These are phyloP conservation scores for Leishmania arabica DNA, from an alignment of 208 protist genomes.

Conservation along the genomic window DNA sequence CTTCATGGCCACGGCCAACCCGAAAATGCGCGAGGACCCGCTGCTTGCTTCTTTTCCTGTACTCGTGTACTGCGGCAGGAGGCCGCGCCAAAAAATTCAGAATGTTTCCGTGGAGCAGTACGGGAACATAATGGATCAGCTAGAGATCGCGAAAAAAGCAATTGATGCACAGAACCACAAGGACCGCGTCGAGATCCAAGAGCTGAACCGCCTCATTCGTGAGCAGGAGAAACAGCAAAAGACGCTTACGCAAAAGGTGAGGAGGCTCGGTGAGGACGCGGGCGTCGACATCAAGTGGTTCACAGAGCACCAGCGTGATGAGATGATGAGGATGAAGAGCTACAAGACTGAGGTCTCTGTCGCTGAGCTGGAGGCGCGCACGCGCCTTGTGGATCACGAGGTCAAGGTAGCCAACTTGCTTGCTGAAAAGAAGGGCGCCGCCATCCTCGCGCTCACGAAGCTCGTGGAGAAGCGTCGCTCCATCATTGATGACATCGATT, in stretches of 20 bases:
- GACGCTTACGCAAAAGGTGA: slow-evolving; percentile 19
- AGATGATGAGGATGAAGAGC: slow-evolving; percentile 20
- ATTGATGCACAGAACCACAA: slow-evolving; percentile 59
- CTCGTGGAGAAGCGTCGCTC: slow-evolving; percentile 49
- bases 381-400: slow-evolving; percentile 62
- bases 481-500: slow-evolving; percentile 68
- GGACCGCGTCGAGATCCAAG: slow-evolving; percentile 50
- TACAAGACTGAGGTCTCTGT: slow-evolving; percentile 40
- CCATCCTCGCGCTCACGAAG: slow-evolving; percentile 46
- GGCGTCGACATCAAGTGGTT: slow-evolving; percentile 40
- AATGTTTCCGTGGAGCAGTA: slow-evolving; percentile 71
- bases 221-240: slow-evolving; percentile 44
- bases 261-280: slow-evolving; percentile 38
- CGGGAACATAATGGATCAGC: slow-evolving; percentile 66
- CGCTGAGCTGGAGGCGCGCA: slow-evolving; percentile 52
- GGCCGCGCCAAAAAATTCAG: slow-evolving; percentile 38
- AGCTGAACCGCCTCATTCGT: slow-evolving; percentile 57
- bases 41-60: slow-evolving; percentile 76
- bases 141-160: slow-evolving; percentile 70
- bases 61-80: slow-evolving; percentile 73
- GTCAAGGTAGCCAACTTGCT: slow-evolving; percentile 54
- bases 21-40: slow-evolving; percentile 34
- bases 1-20: slow-evolving; percentile 35
- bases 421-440: slow-evolving; percentile 65
- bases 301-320: slow-evolving; percentile 17